Evolutionary conservation across 345 rosid species (phyloP).

Genomic region (Rhodamnia argentea): DNA sequence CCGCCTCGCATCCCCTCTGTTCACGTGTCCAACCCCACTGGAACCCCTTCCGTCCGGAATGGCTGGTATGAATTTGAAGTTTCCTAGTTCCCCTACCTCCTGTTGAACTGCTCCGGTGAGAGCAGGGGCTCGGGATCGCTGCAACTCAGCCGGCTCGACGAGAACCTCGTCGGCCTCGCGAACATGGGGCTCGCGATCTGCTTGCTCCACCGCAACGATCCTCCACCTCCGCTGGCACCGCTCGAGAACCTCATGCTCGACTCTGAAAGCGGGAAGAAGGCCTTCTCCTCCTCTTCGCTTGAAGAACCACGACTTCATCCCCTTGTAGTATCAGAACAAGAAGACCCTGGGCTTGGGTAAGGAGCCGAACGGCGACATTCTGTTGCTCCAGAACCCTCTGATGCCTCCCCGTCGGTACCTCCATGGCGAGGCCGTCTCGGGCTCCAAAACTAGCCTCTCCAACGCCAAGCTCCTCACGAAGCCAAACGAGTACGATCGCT

Average conservation of each 20-base stretch:
- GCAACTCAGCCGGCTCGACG: constrained; percentile 84
- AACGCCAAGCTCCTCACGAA: constrained; percentile 63
- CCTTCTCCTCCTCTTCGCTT: constrained; percentile 31
- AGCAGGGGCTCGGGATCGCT: constrained; percentile 97
- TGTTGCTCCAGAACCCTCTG: constrained; percentile 70
- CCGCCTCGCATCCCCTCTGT: constrained; percentile 11
- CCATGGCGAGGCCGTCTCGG: constrained; percentile 76
- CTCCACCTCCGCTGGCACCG: constrained; percentile 28
- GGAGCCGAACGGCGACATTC: constrained; percentile 80
- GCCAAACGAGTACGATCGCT: constrained; percentile 75
- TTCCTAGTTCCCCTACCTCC: constrained; percentile 11
- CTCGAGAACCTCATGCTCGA: constrained; percentile 34
- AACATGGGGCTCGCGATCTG: constrained; percentile 88
- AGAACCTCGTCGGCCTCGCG: constrained; percentile 34
- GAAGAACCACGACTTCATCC: constrained; percentile 63
- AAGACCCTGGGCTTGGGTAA: constrained; percentile 62
- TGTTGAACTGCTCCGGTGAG: constrained; percentile 81
- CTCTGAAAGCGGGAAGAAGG: constrained; percentile 64
- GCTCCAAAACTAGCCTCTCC: constrained; percentile 60
- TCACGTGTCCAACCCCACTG: constrained; percentile 38
- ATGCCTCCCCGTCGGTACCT: constrained; percentile 55
- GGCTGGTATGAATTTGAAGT: neutral
- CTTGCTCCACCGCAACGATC: constrained; percentile 53
- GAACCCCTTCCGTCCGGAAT: neutral
- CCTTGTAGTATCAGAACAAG: constrained; percentile 57